Evolutionary conservation across 148 eudicot genomes (phyloP).

Genomic region (Rhododendron ferrugineum): DNA sequence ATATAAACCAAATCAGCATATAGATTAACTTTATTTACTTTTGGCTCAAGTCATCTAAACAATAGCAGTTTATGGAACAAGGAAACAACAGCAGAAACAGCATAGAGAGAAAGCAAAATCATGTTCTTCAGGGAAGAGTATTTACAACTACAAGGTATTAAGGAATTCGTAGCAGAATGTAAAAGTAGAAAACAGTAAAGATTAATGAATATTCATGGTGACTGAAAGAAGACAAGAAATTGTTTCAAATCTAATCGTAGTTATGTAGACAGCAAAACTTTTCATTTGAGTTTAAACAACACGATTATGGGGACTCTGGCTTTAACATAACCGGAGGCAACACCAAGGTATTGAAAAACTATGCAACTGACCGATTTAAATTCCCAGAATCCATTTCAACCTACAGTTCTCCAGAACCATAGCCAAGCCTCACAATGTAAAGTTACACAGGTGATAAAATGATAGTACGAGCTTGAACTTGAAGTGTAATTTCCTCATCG

Average conservation of each 20-base stretch:
- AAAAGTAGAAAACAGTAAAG: background rate
- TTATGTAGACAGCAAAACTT: background rate
- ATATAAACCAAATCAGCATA: background rate
- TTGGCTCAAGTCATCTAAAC: background rate
- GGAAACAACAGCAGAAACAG: background rate
- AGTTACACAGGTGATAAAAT: background rate
- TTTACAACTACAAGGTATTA: conserved; percentile 1
- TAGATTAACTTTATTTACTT: background rate
- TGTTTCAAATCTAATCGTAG: background rate
- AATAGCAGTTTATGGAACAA: background rate
- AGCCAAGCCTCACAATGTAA: background rate
- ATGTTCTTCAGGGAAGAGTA: background rate
- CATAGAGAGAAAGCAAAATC: background rate
- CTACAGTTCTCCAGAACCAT: background rate
- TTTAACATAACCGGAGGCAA: background rate
- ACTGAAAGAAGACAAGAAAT: background rate
- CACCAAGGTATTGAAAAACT: background rate
- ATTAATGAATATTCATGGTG: background rate
- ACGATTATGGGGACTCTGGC: background rate
- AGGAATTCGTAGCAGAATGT: background rate
- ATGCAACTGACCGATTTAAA: background rate
- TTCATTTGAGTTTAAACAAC: background rate
- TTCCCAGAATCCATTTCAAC: background rate
- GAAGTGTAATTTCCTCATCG: background rate
- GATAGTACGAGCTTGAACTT: background rate